Evolutionary conservation across 306 rosid species (phyloP).

Genomic region (Cucurbita moschata): DNA sequence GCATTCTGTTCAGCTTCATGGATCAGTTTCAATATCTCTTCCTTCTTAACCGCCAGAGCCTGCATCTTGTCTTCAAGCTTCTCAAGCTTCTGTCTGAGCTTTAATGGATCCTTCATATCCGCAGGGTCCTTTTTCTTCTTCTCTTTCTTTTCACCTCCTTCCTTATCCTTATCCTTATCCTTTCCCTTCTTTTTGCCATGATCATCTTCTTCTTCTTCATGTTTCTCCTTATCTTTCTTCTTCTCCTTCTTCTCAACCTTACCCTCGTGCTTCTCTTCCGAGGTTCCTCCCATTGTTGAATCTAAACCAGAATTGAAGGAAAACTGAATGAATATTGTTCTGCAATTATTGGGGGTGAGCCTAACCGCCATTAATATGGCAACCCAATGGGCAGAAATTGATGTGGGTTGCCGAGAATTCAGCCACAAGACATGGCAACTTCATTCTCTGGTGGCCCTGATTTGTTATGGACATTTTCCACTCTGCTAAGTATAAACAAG

Average conservation of each 20-base stretch:
- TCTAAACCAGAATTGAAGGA: constrained; percentile 3
- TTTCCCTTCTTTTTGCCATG: constrained; percentile 4
- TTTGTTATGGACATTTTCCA: background rate
- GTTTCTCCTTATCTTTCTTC: background rate
- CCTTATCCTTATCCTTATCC: constrained; percentile 4
- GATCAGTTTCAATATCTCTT: constrained; percentile 33
- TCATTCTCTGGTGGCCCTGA: background rate
- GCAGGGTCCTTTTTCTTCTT: constrained; percentile 42
- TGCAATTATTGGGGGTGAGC: background rate
- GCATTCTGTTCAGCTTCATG: constrained; percentile 23
- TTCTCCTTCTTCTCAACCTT: background rate
- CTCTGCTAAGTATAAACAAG: background rate
- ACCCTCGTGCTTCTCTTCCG: background rate
- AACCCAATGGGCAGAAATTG: background rate
- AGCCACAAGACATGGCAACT: background rate
- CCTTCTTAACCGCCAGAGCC: constrained; percentile 27
- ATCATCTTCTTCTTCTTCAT: background rate
- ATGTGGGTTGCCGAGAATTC: background rate
- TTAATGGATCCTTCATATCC: constrained; percentile 38
- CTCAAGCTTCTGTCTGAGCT: constrained; percentile 40
- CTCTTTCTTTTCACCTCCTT: constrained; percentile 17
- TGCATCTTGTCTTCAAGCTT: constrained; percentile 40
- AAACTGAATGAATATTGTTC: background rate
- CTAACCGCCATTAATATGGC: background rate
- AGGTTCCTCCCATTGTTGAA: background rate